Evolutionary conservation across 2,329 filamentous ascomycete species (phyloP).

Genomic region (Cordyceps cateniannulata): DNA sequence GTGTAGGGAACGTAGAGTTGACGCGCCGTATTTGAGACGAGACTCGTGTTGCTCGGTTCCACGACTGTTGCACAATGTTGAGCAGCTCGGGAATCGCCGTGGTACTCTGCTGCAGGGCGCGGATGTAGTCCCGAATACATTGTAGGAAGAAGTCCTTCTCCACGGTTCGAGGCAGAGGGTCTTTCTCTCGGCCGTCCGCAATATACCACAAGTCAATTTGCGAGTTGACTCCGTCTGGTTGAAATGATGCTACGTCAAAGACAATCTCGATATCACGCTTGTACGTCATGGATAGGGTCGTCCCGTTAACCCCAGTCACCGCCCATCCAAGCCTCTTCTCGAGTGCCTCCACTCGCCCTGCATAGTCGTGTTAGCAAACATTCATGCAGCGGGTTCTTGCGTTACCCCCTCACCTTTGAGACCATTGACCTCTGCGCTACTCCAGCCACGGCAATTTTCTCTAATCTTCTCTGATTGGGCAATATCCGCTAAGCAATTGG

Average conservation of each 20-base stretch:
- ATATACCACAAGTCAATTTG: constrained; percentile 67
- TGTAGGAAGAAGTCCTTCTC: constrained; percentile 73
- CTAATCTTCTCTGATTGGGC: constrained; percentile 73
- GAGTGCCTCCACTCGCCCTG: constrained; percentile 58
- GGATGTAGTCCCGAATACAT: constrained; percentile 61
- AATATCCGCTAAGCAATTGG: constrained; percentile 66
- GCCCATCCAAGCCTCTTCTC: constrained; percentile 66
- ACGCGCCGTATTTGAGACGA: constrained; percentile 56
- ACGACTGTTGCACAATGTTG: constrained; percentile 51
- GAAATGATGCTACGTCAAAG: constrained; percentile 61
- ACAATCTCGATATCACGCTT: constrained; percentile 65
- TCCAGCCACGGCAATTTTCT: constrained; percentile 88
- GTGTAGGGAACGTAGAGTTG: constrained; percentile 58
- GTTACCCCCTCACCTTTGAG: constrained; percentile 58
- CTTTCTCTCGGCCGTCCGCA: constrained; percentile 48
- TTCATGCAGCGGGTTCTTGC: background rate
- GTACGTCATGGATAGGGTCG: constrained; percentile 66
- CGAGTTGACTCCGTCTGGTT: constrained; percentile 37
- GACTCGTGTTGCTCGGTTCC: constrained; percentile 58
- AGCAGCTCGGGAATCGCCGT: constrained; percentile 55
- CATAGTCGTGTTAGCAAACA: constrained; percentile 29
- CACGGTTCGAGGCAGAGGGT: constrained; percentile 49
- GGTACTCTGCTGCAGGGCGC: constrained; percentile 51
- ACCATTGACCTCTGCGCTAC: constrained; percentile 67
- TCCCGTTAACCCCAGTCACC: constrained; percentile 55